Evolutionary conservation across 2,329 filamentous ascomycete species (phyloP).

Genomic region (Parastagonospora avenae): DNA sequence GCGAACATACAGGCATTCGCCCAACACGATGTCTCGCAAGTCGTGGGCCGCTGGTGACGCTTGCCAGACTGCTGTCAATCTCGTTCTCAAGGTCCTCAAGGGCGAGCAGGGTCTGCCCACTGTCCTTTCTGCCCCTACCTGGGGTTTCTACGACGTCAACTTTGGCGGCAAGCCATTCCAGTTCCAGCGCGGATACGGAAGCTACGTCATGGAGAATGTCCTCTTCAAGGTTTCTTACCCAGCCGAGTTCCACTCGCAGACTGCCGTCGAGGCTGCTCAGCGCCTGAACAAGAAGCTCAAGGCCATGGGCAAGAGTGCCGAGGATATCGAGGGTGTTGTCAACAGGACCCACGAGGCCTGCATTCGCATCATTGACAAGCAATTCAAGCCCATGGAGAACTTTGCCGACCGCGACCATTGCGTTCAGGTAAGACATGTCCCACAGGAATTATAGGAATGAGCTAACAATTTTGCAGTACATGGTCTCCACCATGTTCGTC

Average conservation of each 20-base stretch:
- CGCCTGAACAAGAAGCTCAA: conserved; percentile 84
- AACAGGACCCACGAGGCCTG: conserved; percentile 98
- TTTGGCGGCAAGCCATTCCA: conserved; percentile 91
- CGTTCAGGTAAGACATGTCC: conserved; percentile 77
- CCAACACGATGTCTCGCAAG: conserved; percentile 99
- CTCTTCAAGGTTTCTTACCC: conserved; percentile 99
- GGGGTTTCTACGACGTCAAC: conserved; percentile 98
- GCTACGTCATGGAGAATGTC: conserved; percentile 99
- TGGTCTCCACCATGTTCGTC: conserved; percentile 94
- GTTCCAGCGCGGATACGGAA: conserved; percentile 95
- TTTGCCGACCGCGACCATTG: conserved; percentile 99
- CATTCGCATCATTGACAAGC: conserved; percentile 99
- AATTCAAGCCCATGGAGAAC: conserved; percentile 99
- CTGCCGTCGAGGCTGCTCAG: conserved; percentile 92
- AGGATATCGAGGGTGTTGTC: conserved; percentile 86
- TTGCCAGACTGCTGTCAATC: conserved; percentile 92
- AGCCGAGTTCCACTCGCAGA: conserved; percentile 98
- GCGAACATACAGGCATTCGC: conserved; percentile 94
- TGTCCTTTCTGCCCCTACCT: conserved; percentile 87
- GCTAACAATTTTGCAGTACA: conserved; percentile 65
- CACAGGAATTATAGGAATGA: no score
- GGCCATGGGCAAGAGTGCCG: conserved; percentile 83
- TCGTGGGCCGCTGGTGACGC: conserved; percentile 99
- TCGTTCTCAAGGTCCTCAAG: conserved; percentile 87
- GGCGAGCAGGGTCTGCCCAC: conserved; percentile 91